Evolutionary conservation across 1,284 basidiomycete genomes (phyloP).

Genomic region (Rhodotorula mucilaginosa): DNA sequence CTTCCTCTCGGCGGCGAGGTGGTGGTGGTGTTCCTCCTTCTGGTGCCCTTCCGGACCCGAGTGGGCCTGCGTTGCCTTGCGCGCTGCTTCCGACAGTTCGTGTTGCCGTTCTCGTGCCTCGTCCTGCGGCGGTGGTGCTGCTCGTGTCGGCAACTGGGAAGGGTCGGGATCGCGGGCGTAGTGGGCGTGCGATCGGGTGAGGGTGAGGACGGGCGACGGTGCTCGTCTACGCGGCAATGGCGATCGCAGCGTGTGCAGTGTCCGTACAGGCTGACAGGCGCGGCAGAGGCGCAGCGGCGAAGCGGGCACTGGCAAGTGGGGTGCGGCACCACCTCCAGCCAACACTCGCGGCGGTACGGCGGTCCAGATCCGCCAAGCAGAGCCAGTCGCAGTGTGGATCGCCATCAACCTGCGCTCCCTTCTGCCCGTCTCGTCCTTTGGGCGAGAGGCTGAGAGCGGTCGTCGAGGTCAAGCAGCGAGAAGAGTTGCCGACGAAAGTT

Average conservation of each 20-base stretch:
- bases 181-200: constrained; percentile 25
- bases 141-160: not conserved
- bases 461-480: not conserved
- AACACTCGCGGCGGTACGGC: too few relatives aligned
- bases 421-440: not conserved
- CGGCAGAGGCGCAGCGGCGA: not conserved
- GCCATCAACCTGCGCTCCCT: not conserved
- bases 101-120: constrained; percentile 8
- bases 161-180: constrained; percentile 5
- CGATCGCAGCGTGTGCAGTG: not conserved
- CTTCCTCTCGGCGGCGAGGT: not conserved
- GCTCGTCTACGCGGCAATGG: not conserved
- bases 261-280: not conserved
- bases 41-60: constrained; percentile 38
- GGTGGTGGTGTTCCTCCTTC: constrained; percentile 5
- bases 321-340: too few relatives aligned
- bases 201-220: constrained; percentile 8
- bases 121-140: not conserved
- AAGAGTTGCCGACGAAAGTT: not conserved
- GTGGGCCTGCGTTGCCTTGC: constrained; percentile 37
- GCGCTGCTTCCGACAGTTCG: constrained; percentile 22
- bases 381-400: not conserved
- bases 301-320: too few relatives aligned
- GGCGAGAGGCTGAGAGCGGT: not conserved
- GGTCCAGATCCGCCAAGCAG: not conserved